Evolutionary conservation across 208 protist genomes (phyloP).

Genomic region (Angomonas desouzai): DNA sequence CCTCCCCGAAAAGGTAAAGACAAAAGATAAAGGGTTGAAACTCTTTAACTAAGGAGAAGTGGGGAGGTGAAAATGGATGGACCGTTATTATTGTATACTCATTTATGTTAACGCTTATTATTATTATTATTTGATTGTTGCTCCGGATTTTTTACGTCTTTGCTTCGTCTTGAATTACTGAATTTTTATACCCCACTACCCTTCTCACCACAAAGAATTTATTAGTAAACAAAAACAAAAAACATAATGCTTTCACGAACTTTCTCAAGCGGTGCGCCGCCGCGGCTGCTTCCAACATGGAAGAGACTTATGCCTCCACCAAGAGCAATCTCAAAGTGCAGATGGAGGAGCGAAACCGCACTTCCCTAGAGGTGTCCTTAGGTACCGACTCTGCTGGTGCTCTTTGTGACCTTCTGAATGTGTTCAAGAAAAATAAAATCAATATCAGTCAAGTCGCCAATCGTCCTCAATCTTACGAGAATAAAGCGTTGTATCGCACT

Average conservation of each 20-base stretch:
- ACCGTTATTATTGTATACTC: too few species aligned
- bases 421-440: constrained; percentile 41
- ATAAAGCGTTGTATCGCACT: constrained; percentile 33
- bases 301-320: constrained; percentile 46
- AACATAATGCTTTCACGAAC: constrained; percentile 11
- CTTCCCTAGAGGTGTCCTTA: constrained; percentile 55
- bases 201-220: too few species aligned
- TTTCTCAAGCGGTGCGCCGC: constrained; percentile 2
- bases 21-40: not conserved
- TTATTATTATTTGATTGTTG: too few species aligned
- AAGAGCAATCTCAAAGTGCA: constrained; percentile 44
- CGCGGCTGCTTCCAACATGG: constrained; percentile 20
- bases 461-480: constrained; percentile 44
- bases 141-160: not conserved
- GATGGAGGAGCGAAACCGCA: constrained; percentile 28
- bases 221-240: constrained; percentile 10
- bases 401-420: constrained; percentile 38
- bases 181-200: too few species aligned
- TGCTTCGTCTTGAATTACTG: constrained; percentile 15
- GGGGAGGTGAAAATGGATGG: too few species aligned
- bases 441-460: constrained; percentile 63
- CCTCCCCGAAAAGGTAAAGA: not conserved
- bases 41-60: too few species aligned
- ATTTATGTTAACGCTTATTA: too few species aligned
- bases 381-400: constrained; percentile 30